These are phyloP conservation scores for Penicillium polonicum DNA, from an alignment of 2,329 filamentous ascomycete genomes.

Conservation along the genomic window DNA sequence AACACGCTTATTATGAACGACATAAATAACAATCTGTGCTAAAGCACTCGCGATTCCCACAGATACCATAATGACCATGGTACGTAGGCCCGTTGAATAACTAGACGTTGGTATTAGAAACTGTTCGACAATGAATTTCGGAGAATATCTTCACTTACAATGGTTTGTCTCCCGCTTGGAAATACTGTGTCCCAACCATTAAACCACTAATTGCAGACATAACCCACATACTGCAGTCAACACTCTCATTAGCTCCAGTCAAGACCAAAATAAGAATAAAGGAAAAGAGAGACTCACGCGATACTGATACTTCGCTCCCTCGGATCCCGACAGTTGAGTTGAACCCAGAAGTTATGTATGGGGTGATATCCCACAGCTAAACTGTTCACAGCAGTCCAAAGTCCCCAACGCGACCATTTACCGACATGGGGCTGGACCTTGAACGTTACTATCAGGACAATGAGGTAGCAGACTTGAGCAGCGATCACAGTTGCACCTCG, in stretches of 20 bases:
- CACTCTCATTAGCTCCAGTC: background rate
- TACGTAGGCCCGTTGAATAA: background rate
- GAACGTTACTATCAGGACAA: background rate
- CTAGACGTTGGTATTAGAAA: background rate
- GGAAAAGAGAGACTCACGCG: background rate
- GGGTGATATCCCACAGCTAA: background rate
- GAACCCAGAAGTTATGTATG: background rate
- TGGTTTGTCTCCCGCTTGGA: background rate
- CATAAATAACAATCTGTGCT: background rate
- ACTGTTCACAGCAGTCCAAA: background rate
- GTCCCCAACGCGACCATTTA: constrained; percentile 1
- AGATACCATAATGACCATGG: background rate
- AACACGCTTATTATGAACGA: background rate
- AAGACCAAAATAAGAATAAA: background rate
- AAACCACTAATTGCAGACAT: background rate
- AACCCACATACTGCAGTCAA: background rate
- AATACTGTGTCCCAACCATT: background rate
- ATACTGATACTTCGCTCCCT: background rate
- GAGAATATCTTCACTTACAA: background rate
- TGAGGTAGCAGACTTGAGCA: background rate
- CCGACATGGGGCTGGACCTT: background rate
- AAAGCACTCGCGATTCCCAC: background rate
- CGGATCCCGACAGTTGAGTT: background rate
- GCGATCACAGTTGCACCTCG: background rate
- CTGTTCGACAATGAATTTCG: background rate